These are phyloP conservation scores for Cochlearia excelsa DNA, from an alignment of 345 rosid species.

Conservation along the genomic window DNA sequence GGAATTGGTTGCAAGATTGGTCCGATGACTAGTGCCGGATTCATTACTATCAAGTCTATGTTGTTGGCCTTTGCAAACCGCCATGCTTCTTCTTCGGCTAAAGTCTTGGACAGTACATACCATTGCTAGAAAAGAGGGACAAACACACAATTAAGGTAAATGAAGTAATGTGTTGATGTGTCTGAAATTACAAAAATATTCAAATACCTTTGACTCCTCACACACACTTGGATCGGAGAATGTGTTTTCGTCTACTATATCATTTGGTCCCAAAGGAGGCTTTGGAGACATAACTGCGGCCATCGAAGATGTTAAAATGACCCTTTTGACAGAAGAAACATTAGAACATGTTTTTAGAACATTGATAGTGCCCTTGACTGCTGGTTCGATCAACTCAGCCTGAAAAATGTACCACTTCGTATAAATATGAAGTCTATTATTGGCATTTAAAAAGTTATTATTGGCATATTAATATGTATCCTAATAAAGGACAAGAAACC, in stretches of 20 bases:
- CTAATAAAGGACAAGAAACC: too few species aligned
- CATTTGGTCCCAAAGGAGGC: conserved; percentile 29
- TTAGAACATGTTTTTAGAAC: conserved; percentile 44
- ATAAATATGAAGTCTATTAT: background rate
- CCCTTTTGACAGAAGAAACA: conserved; percentile 40
- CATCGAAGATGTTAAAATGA: conserved; percentile 47
- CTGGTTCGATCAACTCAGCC: conserved; percentile 42
- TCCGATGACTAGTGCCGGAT: conserved; percentile 42
- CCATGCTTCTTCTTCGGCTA: conserved; percentile 48
- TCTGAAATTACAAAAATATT: too few species aligned
- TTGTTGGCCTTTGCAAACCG: conserved; percentile 36
- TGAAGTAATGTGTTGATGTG: too few species aligned
- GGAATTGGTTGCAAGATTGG: conserved; percentile 39
- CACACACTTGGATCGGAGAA: conserved; percentile 39
- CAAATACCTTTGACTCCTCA: conserved; percentile 23
- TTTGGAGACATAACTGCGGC: conserved; percentile 28
- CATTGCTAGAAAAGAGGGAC: conserved; percentile 28
- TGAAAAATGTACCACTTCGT: too few species aligned
- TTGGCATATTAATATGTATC: too few species aligned
- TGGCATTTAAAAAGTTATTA: background rate
- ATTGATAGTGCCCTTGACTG: conserved; percentile 48
- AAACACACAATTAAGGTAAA: background rate
- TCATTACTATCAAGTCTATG: conserved; percentile 37
- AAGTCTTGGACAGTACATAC: conserved; percentile 40
- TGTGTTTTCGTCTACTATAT: conserved; percentile 51